A percentile compares a stretch with the other conserved stretches of the same genome.
These are phyloP conservation scores for Daldinia bambusicola DNA, from an alignment of 495 filamentous ascomycete genomes.

Conservation along the genomic window DNA sequence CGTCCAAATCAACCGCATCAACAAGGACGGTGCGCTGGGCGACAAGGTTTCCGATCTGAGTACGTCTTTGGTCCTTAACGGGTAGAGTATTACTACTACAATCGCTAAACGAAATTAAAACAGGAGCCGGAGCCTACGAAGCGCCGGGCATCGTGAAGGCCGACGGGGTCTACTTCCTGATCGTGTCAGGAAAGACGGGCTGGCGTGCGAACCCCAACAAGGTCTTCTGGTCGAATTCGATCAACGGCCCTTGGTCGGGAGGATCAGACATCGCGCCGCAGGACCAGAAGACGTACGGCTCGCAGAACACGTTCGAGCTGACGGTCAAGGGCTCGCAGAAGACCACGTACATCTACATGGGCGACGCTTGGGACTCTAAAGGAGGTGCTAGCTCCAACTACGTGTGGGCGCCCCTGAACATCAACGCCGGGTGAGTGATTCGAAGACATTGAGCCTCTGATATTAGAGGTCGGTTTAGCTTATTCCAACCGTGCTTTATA, in stretches of 20 bases:
- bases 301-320: conserved; percentile 59
- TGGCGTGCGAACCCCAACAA: conserved; percentile 58
- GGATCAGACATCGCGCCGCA: conserved; percentile 55
- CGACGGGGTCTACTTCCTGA: conserved; percentile 55
- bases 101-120: neutral
- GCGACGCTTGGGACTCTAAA: conserved; percentile 56
- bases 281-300: conserved; percentile 56
- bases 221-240: conserved; percentile 52
- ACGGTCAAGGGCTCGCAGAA: conserved; percentile 53
- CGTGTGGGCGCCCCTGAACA: conserved; percentile 55
- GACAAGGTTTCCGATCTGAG: conserved; percentile 45
- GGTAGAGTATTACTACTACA: conserved; percentile 8
- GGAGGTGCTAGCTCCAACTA: conserved; percentile 55
- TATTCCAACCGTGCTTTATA: neutral
- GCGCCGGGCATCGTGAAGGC: conserved; percentile 58
- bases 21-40: conserved; percentile 53
- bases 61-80: conserved; percentile 13
- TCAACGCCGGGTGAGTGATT: conserved; percentile 46
- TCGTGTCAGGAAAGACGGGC: conserved; percentile 58
- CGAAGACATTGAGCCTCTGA: neutral
- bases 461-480: neutral
- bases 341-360: conserved; percentile 59
- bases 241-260: conserved; percentile 53
- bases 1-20: conserved; percentile 59
- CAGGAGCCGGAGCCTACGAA: conserved; percentile 54